Percentiles rank a stretch among this genome's conserved stretches.
phyloP scores from a whole-genome alignment of 257 asterid genomes.

The Solanum chilense region DNA sequence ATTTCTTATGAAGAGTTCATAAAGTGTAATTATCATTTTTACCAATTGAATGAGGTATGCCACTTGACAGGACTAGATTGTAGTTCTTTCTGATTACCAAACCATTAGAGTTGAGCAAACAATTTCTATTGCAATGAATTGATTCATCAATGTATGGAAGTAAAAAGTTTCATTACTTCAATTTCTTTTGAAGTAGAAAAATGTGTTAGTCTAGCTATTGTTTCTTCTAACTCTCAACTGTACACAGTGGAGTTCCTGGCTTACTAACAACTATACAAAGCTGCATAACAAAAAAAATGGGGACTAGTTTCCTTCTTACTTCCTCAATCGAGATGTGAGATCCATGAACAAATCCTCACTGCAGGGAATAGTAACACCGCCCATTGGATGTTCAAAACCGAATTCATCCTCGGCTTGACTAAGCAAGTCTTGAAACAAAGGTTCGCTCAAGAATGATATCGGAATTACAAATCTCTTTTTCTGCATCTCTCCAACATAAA shows the following conservation, averaged over 20 bases:
- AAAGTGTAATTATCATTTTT: neutral
- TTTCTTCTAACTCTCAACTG: neutral
- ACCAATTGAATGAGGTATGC: neutral
- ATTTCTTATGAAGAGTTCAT: neutral
- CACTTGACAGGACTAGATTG: neutral
- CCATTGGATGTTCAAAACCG: conserved; percentile 45
- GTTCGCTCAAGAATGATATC: conserved; percentile 17
- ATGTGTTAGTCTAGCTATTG: neutral
- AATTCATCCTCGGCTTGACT: conserved; percentile 26
- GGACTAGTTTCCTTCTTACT: neutral
- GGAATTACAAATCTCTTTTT: conserved; percentile 27
- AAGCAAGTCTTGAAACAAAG: conserved; percentile 29
- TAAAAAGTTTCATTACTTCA: neutral
- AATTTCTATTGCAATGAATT: too few relatives aligned
- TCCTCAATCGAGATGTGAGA: conserved; percentile 16
- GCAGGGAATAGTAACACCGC: conserved; percentile 47
- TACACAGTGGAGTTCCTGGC: neutral
- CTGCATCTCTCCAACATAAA: conserved; percentile 41
- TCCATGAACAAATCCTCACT: conserved; percentile 18
- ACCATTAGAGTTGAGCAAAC: neutral
- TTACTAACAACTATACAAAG: neutral
- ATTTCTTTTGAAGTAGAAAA: neutral
- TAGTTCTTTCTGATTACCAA: neutral
- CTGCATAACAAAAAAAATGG: neutral
- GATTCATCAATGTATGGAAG: too few relatives aligned